Evolutionary conservation across 306 rosid species (phyloP).

Genomic region (Cicer yamashitae): DNA sequence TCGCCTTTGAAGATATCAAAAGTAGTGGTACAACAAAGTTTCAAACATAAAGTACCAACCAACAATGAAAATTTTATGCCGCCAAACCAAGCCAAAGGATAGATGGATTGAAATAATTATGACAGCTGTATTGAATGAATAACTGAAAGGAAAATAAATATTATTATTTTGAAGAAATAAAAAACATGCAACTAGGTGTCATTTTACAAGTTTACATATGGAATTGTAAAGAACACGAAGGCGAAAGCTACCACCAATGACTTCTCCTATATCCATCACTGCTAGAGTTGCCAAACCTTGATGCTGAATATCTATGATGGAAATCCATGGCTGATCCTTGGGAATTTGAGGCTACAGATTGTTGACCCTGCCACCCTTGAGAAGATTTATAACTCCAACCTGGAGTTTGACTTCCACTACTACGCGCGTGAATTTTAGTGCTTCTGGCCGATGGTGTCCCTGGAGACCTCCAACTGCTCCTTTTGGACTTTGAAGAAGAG

Average conservation of each 20-base stretch:
- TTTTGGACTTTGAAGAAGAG: constrained; percentile 45
- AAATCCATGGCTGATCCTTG: constrained; percentile 45
- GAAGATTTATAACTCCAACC: constrained; percentile 45
- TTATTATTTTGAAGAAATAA: neutral
- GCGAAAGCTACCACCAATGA: constrained; percentile 58
- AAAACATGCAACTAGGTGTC: neutral
- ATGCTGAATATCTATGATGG: constrained; percentile 56
- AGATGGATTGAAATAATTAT: neutral
- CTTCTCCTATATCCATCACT: constrained; percentile 49
- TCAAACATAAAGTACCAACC: neutral
- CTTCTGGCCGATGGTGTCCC: constrained; percentile 54
- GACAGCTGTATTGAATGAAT: neutral
- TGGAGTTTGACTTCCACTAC: constrained; percentile 51
- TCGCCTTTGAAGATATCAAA: neutral
- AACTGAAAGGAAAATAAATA: neutral
- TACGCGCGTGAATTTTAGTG: constrained; percentile 32
- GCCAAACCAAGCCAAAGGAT: neutral
- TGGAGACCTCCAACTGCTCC: constrained; percentile 51
- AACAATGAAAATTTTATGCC: neutral
- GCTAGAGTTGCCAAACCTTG: constrained; percentile 61
- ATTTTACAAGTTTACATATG: constrained; percentile 18
- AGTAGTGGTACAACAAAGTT: neutral
- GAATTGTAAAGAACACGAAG: neutral
- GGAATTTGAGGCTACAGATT: constrained; percentile 50
- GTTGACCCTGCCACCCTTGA: constrained; percentile 41